Percentiles rank a stretch among this genome's conserved stretches.
Conservation (phyloP, 1,284 basidiomycete species). For the Sporisorium reilianum region DNA sequence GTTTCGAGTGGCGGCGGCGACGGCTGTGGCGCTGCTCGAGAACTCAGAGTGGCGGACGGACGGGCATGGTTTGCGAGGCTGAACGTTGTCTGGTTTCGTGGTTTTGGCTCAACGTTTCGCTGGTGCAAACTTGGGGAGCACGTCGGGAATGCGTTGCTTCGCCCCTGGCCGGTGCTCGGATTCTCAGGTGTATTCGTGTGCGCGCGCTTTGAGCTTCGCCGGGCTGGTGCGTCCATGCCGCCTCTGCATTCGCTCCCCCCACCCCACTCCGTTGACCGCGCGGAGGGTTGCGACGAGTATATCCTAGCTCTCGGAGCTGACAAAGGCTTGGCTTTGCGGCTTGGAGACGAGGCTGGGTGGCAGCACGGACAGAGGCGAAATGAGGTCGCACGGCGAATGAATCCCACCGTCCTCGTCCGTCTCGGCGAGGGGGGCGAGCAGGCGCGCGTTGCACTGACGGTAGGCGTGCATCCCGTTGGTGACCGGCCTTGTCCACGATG, state of each 20-base stretch:
- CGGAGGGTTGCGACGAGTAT: not conserved
- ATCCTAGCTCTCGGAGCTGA: constrained; percentile 13
- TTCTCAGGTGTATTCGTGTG: not conserved
- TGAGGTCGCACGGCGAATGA: constrained; percentile 14
- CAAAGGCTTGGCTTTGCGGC: constrained; percentile 8
- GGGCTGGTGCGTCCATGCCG: constrained; percentile 1
- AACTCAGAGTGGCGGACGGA: constrained; percentile 16
- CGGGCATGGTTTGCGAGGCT: constrained; percentile 1
- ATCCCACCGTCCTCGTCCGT: constrained; percentile 5
- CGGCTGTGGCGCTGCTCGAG: constrained; percentile 17
- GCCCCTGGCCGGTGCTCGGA: constrained; percentile 12
- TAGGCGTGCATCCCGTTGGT: not conserved
- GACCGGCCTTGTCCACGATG: constrained; percentile 35
- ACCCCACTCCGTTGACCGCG: not conserved
- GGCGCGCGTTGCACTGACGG: constrained; percentile 4
- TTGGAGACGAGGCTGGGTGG: not conserved
- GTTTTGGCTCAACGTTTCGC: constrained; percentile 22
- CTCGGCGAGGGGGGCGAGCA: constrained; percentile 3
- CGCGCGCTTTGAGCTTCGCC: constrained; percentile 3
- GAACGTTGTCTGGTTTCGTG: not conserved
- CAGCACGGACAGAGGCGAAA: not conserved
- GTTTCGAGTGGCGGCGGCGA: constrained; percentile 1
- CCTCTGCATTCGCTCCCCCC: not conserved
- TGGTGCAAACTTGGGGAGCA: constrained; percentile 12
- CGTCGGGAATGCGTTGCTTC: constrained; percentile 24